These are phyloP conservation scores for Westerdykella aurantiaca DNA, from an alignment of 2,329 filamentous ascomycete genomes.

Conservation along the genomic window DNA sequence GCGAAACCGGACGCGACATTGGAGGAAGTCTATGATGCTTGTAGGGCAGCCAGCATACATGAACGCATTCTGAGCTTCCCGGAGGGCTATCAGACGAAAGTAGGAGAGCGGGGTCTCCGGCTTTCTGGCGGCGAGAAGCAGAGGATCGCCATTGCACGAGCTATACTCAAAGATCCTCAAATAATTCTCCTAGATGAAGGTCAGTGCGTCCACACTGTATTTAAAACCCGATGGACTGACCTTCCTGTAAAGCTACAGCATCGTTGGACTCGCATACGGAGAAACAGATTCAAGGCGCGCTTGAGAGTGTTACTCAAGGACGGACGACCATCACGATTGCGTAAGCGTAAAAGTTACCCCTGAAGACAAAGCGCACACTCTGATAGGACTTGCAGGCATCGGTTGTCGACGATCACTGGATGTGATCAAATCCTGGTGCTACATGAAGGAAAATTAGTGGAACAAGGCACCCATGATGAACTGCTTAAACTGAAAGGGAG, in stretches of 20 bases:
- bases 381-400: constrained; percentile 3
- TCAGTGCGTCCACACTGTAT: too few species aligned
- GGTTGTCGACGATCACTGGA: constrained; percentile 9
- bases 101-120: constrained; percentile 25
- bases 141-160: constrained; percentile 61
- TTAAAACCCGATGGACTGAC: too few species aligned
- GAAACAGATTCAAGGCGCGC: constrained; percentile 52
- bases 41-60: constrained; percentile 54
- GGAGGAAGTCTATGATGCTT: constrained; percentile 53
- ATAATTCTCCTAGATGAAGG: constrained; percentile 72
- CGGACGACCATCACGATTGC: constrained; percentile 12
- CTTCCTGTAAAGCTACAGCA: constrained; percentile 41
- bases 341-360: constrained; percentile 36
- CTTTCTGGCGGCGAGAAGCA: constrained; percentile 60
- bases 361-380: not conserved
- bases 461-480: constrained; percentile 10
- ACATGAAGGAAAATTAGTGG: constrained; percentile 10
- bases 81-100: constrained; percentile 21
- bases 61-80: constrained; percentile 55
- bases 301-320: constrained; percentile 5
- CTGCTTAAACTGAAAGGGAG: constrained; percentile 5
- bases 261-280: constrained; percentile 48
- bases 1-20: constrained; percentile 52
- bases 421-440: constrained; percentile 12
- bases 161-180: constrained; percentile 69